phyloP scores from a whole-genome alignment of 768 basidiomycete species.

The Tephrocybe sp. region DNA sequence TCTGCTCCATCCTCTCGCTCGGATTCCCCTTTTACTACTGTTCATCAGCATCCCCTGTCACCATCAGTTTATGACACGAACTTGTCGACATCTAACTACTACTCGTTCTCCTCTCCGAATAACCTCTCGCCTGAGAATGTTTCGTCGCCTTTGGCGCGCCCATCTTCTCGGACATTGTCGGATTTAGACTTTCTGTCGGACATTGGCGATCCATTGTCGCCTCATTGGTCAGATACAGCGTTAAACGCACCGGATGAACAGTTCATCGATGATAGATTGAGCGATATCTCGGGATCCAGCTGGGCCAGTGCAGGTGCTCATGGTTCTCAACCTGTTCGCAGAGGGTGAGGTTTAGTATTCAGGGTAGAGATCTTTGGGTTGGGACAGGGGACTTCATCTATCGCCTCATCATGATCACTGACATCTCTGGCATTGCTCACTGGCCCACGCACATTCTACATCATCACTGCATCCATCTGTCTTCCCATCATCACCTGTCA shows the following conservation, averaged over 20 bases:
- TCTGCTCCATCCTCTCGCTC: constrained; percentile 43
- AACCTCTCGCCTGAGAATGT: not conserved
- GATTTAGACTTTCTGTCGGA: constrained; percentile 24
- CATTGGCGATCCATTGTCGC: constrained; percentile 15
- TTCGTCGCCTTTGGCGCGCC: constrained; percentile 8
- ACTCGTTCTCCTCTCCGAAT: constrained; percentile 20
- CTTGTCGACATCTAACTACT: constrained; percentile 13
- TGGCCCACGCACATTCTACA: not conserved
- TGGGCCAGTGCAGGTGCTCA: constrained; percentile 20
- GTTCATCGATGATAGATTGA: constrained; percentile 8
- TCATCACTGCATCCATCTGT: not conserved
- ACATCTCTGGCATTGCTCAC: not conserved
- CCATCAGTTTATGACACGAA: constrained; percentile 8
- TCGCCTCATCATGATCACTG: not conserved
- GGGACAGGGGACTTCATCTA: not conserved
- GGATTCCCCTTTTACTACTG: constrained; percentile 36
- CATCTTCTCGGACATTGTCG: constrained; percentile 16
- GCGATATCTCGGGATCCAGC: constrained; percentile 19
- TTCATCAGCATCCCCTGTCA: constrained; percentile 20
- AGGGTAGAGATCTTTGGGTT: not conserved
- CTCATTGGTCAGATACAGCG: constrained; percentile 11
- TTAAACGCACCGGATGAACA: constrained; percentile 4
- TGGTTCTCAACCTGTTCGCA: constrained; percentile 2
- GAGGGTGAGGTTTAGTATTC: not conserved
- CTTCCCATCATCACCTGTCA: not conserved